Percentiles rank a stretch among this genome's conserved stretches.
Evolutionary conservation across 1,284 basidiomycete species (phyloP).

Genomic region (Farysia itapuensis): DNA sequence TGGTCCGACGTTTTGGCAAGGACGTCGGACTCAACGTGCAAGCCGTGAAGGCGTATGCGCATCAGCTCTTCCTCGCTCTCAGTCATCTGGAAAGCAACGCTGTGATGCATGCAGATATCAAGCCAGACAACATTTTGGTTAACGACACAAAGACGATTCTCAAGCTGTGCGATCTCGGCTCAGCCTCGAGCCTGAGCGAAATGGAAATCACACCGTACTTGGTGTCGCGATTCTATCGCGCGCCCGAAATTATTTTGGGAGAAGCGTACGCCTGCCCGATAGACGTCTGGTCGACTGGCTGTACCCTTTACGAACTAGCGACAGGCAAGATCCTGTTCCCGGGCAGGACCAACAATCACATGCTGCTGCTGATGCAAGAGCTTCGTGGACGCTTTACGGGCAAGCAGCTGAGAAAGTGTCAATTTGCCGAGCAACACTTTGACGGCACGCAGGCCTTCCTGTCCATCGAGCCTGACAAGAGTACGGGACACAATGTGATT

Average conservation of each 20-base stretch:
- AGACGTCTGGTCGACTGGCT: conserved; percentile 96
- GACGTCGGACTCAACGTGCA: conserved; percentile 94
- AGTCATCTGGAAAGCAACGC: conserved; percentile 82
- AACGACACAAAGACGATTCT: conserved; percentile 90
- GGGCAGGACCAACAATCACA: conserved; percentile 94
- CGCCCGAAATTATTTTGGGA: conserved; percentile 97
- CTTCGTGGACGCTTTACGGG: conserved; percentile 88
- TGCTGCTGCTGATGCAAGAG: conserved; percentile 78
- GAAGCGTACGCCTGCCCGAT: conserved; percentile 89
- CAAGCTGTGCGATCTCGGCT: conserved; percentile 95
- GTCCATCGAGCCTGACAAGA: conserved; percentile 45
- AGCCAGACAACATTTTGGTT: conserved; percentile 62
- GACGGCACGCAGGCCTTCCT: conserved; percentile 71
- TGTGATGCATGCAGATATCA: conserved; percentile 95
- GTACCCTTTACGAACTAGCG: conserved; percentile 95
- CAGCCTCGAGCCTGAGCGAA: conserved; percentile 87
- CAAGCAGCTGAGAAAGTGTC: conserved; percentile 90
- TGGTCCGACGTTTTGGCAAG: conserved; percentile 98
- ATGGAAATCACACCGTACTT: conserved; percentile 98
- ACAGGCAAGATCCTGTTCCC: conserved; percentile 98
- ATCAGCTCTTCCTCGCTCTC: conserved; percentile 89
- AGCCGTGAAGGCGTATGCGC: conserved; percentile 95
- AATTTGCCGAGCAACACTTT: conserved; percentile 88
- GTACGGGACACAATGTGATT: conserved; percentile 66
- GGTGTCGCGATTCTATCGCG: conserved; percentile 95